Conservation (phyloP, 23 red algal genomes). For the Gracilariopsis chorda region DNA sequence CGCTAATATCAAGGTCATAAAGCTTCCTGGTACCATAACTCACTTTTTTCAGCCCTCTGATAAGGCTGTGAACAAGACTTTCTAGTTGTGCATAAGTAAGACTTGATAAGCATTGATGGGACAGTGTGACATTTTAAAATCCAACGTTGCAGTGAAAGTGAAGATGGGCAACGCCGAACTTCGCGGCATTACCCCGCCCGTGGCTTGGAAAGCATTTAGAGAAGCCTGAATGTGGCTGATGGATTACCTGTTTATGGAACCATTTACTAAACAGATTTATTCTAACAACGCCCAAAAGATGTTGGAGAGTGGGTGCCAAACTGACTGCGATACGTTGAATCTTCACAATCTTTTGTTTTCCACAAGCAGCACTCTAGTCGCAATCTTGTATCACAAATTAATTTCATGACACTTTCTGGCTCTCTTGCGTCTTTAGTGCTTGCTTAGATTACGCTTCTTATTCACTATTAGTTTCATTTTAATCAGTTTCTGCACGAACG, state of each 20-base stretch:
- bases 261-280: background rate
- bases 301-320: too few species aligned
- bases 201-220: background rate
- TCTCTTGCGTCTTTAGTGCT: too few species aligned
- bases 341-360: too few species aligned
- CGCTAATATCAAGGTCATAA: background rate
- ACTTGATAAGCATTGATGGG: background rate
- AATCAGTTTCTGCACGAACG: too few species aligned
- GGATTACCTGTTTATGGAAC: background rate
- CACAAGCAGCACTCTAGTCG: too few species aligned
- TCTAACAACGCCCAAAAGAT: too few species aligned
- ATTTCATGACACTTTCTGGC: too few species aligned
- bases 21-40: background rate
- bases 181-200: background rate
- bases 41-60: background rate
- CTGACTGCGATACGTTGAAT: too few species aligned
- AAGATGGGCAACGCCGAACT: background rate
- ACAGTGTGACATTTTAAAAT: background rate
- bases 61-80: background rate
- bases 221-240: background rate
- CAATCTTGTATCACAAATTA: too few species aligned
- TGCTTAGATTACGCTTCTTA: too few species aligned
- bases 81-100: background rate
- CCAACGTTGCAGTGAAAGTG: background rate
- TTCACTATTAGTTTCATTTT: too few species aligned